phyloP scores from a whole-genome alignment of 176 grass and related monocot genomes.

The Carex pumila region DNA sequence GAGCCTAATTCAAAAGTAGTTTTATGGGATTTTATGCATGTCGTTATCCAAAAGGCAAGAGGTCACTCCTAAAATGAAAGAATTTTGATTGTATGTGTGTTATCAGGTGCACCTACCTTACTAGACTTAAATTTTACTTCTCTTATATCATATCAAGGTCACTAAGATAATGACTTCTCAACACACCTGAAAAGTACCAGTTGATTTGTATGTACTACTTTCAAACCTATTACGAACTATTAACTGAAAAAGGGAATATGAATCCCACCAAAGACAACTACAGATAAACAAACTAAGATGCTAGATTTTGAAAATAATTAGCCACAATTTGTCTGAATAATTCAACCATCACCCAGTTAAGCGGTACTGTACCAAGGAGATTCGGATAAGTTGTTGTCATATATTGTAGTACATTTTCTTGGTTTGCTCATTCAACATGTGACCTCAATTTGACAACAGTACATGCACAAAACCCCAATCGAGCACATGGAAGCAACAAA shows the following conservation, averaged over 20 bases:
- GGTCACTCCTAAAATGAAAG: constrained; percentile 20
- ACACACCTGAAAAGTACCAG: neutral
- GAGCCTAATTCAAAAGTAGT: neutral
- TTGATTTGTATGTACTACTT: neutral
- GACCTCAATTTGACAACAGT: neutral
- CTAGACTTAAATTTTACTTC: constrained; percentile 23
- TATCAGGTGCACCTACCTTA: constrained; percentile 11
- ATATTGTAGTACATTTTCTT: neutral
- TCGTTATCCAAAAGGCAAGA: constrained; percentile 21
- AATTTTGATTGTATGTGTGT: constrained; percentile 2
- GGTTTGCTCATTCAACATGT: neutral
- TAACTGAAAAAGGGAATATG: neutral
- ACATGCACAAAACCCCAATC: neutral
- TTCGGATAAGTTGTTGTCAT: neutral
- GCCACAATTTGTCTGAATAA: neutral
- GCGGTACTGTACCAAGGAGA: neutral
- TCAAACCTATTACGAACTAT: constrained; percentile 16
- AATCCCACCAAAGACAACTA: constrained; percentile 6
- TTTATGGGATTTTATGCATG: constrained; percentile 10
- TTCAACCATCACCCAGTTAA: neutral
- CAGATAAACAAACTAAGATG: neutral
- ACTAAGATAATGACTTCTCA: constrained; percentile 3
- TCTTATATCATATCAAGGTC: constrained; percentile 8
- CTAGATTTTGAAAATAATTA: neutral
- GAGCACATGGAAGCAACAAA: neutral